A percentile compares a stretch with the other conserved stretches of the same genome.
phyloP scores from a whole-genome alignment of 805 yeast genomes.

The Wickerhamomyces subpelliculosus region DNA sequence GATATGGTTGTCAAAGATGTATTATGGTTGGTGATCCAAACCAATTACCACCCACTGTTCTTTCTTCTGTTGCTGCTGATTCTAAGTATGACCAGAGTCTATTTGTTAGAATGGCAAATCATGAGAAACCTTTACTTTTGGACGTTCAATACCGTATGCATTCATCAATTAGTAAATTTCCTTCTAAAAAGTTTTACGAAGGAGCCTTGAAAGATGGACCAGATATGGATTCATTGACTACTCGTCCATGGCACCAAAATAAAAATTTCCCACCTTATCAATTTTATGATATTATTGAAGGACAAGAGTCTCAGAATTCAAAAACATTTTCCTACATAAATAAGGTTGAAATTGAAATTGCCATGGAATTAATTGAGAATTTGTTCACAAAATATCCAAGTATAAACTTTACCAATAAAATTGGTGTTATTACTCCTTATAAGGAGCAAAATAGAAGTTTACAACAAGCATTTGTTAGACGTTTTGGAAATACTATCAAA shows the following conservation, averaged over 20 bases:
- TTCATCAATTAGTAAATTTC: conserved; percentile 82
- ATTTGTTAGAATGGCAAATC: conserved; percentile 86
- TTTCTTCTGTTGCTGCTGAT: conserved; percentile 80
- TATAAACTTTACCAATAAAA: conserved; percentile 54
- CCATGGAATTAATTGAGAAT: conserved; percentile 55
- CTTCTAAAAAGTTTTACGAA: conserved; percentile 75
- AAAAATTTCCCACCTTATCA: conserved; percentile 63
- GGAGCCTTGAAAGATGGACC: conserved; percentile 73
- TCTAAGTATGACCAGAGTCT: conserved; percentile 82
- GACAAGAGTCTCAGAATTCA: conserved; percentile 57
- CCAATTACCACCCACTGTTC: conserved; percentile 94
- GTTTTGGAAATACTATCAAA: conserved; percentile 57
- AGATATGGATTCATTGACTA: conserved; percentile 51
- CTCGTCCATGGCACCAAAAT: conserved; percentile 68
- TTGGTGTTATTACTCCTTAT: conserved; percentile 93
- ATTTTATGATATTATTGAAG: conserved; percentile 63
- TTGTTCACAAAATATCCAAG: conserved; percentile 42
- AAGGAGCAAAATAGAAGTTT: conserved; percentile 73
- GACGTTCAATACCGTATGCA: conserved; percentile 98
- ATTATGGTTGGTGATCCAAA: conserved; percentile 99
- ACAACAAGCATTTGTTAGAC: conserved; percentile 45
- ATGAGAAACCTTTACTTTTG: conserved; percentile 55
- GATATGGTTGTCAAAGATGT: conserved; percentile 86
- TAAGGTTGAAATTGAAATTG: conserved; percentile 61
- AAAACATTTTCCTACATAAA: conserved; percentile 69